Evolutionary conservation across 1,284 basidiomycete genomes (phyloP).

Genomic region (Ustilago shanxiensis): DNA sequence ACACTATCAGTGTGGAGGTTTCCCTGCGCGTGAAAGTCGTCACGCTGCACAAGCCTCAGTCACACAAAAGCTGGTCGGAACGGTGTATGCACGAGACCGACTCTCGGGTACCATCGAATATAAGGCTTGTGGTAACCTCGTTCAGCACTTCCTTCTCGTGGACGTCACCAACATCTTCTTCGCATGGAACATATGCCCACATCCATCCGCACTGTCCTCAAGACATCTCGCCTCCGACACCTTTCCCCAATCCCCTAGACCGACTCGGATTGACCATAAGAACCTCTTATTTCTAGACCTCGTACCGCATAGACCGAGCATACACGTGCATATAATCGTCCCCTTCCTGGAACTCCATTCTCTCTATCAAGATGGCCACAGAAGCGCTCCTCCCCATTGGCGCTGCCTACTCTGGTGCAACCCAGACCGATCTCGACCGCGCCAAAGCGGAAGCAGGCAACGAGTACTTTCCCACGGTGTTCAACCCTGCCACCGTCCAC

Average conservation of each 20-base stretch:
- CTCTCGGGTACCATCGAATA: neutral
- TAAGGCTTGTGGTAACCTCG: constrained; percentile 1
- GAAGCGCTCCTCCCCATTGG: constrained; percentile 56
- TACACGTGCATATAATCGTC: constrained; percentile 8
- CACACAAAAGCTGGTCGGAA: neutral
- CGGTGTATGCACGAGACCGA: neutral
- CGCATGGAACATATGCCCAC: neutral
- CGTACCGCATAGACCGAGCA: constrained; percentile 4
- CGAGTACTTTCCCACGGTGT: constrained; percentile 60
- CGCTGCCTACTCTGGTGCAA: constrained; percentile 64
- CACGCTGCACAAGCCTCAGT: constrained; percentile 3
- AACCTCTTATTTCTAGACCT: neutral
- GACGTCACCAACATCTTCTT: neutral
- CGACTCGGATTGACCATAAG: neutral
- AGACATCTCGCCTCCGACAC: too few species aligned
- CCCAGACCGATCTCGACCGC: constrained; percentile 39
- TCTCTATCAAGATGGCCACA: constrained; percentile 36
- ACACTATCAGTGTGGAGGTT: neutral
- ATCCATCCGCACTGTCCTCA: too few species aligned
- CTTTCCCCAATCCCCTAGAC: neutral
- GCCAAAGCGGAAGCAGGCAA: constrained; percentile 39
- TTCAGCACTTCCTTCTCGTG: neutral
- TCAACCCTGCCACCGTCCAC: constrained; percentile 58
- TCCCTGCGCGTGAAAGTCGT: constrained; percentile 20
- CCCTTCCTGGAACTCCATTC: neutral